A percentile compares a stretch with the other conserved stretches of the same genome.
phyloP scores from a whole-genome alignment of 768 basidiomycete species.

The Russula virescens region DNA sequence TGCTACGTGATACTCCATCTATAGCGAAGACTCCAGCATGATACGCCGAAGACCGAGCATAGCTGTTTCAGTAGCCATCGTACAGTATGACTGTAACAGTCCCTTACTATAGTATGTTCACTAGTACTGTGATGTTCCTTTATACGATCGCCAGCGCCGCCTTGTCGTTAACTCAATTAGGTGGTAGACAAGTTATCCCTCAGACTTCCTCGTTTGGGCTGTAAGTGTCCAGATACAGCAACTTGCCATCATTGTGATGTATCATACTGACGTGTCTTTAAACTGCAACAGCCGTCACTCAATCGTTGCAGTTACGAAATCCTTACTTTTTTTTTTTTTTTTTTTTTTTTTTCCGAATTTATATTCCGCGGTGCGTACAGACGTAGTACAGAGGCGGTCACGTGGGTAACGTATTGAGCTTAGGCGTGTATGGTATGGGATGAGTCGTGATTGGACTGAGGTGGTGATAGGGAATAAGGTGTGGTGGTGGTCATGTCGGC shows the following conservation, averaged over 20 bases:
- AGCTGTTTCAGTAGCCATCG: neutral
- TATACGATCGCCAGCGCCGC: neutral
- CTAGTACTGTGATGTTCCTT: neutral
- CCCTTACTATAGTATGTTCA: neutral
- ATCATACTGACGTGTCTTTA: neutral
- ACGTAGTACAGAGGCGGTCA: too few species aligned
- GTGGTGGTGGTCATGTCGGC: too few species aligned
- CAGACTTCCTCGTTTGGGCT: too few species aligned
- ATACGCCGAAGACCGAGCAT: neutral
- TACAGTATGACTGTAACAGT: neutral
- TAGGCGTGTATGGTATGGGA: too few species aligned
- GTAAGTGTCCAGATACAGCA: neutral
- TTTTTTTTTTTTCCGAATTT: too few species aligned
- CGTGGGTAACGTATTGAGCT: too few species aligned
- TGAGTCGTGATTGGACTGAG: too few species aligned
- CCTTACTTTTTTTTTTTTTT: too few species aligned
- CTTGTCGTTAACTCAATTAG: neutral
- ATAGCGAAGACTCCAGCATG: neutral
- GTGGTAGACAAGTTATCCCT: too few species aligned
- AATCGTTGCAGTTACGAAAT: neutral
- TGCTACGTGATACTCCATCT: neutral
- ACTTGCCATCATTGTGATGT: too few species aligned
- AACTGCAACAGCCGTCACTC: neutral
- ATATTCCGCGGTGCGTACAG: too few species aligned
- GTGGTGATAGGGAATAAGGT: too few species aligned